phyloP scores from a whole-genome alignment of 2,329 filamentous ascomycete genomes.

The Daldinia eschscholtzii region DNA sequence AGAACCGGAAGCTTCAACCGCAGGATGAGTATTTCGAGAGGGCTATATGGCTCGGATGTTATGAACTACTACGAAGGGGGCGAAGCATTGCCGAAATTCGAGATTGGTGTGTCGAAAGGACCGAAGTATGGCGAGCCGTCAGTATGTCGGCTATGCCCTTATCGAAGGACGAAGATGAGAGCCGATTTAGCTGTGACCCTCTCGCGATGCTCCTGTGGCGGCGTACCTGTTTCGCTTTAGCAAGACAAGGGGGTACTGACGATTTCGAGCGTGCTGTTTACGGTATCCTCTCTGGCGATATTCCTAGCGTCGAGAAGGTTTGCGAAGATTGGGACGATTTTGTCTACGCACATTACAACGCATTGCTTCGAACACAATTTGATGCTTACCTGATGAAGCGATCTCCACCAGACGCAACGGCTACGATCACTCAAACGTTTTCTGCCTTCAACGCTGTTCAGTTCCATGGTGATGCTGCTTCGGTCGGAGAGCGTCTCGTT shows the following conservation, averaged over 20 bases:
- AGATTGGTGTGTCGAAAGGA: constrained; percentile 87
- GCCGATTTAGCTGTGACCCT: constrained; percentile 57
- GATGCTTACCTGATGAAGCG: constrained; percentile 74
- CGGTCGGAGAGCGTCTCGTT: constrained; percentile 70
- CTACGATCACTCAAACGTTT: constrained; percentile 69
- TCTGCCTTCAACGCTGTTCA: constrained; percentile 74
- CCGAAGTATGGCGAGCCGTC: constrained; percentile 90
- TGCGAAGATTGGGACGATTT: constrained; percentile 87
- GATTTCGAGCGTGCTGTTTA: constrained; percentile 92
- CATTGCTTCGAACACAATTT: constrained; percentile 83
- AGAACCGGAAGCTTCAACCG: constrained; percentile 79
- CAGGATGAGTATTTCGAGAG: constrained; percentile 91
- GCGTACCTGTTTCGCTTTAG: constrained; percentile 79
- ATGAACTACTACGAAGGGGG: constrained; percentile 91
- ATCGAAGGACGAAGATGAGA: constrained; percentile 61
- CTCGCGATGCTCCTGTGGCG: constrained; percentile 75
- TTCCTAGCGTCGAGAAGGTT: constrained; percentile 80
- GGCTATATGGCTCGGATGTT: constrained; percentile 93
- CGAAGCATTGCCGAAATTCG: constrained; percentile 78
- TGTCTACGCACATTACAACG: constrained; percentile 89
- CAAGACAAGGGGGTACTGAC: constrained; percentile 76
- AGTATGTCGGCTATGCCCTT: constrained; percentile 81
- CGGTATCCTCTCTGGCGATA: constrained; percentile 87
- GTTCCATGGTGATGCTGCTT: constrained; percentile 68
- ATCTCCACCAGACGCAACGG: constrained; percentile 65